These are phyloP conservation scores for Cutaneotrichosporon sp. DNA, from an alignment of 1,284 basidiomycete genomes.

Conservation along the genomic window DNA sequence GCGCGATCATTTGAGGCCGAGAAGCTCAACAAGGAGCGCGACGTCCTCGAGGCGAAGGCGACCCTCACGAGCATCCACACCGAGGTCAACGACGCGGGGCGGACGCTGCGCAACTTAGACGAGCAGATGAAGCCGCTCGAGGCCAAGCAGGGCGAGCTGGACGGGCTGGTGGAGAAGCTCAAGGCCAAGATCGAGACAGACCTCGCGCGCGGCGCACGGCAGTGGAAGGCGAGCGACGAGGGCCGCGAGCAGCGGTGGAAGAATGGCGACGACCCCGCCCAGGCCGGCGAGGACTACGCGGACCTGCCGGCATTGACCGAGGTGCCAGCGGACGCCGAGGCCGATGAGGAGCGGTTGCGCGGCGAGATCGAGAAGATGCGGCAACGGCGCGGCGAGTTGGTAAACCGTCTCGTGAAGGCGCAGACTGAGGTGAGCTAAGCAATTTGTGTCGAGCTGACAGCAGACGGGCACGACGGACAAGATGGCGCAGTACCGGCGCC, in stretches of 20 bases:
- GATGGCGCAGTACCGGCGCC: constrained; percentile 80
- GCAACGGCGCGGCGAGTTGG: constrained; percentile 67
- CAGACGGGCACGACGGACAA: constrained; percentile 73
- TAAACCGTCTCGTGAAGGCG: constrained; percentile 72
- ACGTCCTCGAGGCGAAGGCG: constrained; percentile 86
- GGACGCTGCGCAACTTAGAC: constrained; percentile 68
- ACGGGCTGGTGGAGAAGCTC: constrained; percentile 68
- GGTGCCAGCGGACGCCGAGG: constrained; percentile 48
- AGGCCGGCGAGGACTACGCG: constrained; percentile 43
- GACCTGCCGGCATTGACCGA: constrained; percentile 53
- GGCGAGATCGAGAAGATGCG: constrained; percentile 67
- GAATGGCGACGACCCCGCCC: constrained; percentile 28
- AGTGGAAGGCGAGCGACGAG: constrained; percentile 86
- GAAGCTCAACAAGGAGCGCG: constrained; percentile 86
- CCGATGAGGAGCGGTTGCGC: constrained; percentile 63
- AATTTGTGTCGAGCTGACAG: constrained; percentile 20
- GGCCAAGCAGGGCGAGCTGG: constrained; percentile 64
- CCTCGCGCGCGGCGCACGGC: constrained; percentile 84
- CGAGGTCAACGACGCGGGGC: constrained; percentile 86
- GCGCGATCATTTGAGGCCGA: constrained; percentile 94
- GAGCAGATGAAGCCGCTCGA: constrained; percentile 68
- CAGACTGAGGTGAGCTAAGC: constrained; percentile 68
- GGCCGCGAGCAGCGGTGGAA: constrained; percentile 62
- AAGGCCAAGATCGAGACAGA: constrained; percentile 73
- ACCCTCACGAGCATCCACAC: constrained; percentile 84